These are phyloP conservation scores for Incumbomyces lentus DNA, from an alignment of 2,329 filamentous ascomycete species.

Conservation along the genomic window DNA sequence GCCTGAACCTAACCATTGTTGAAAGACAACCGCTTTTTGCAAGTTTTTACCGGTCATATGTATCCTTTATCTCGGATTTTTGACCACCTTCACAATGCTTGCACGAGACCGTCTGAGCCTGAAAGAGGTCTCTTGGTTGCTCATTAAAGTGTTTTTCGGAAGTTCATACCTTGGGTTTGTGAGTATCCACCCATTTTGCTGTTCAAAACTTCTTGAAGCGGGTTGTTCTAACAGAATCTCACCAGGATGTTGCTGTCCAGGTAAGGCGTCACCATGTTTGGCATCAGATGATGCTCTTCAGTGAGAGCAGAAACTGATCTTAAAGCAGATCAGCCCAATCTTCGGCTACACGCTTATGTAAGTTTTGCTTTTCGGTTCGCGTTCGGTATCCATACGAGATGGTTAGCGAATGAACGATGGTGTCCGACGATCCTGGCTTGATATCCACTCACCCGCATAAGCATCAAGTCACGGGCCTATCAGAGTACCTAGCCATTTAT, in stretches of 20 bases:
- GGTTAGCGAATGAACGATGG: too few species aligned
- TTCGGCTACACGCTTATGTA: constrained; percentile 22
- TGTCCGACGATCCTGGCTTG: neutral
- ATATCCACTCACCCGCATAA: constrained; percentile 1
- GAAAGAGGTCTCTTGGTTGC: constrained; percentile 48
- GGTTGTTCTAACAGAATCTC: neutral
- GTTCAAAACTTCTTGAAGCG: neutral
- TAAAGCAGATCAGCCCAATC: constrained; percentile 18
- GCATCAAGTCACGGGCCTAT: neutral
- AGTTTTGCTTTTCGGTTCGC: constrained; percentile 5
- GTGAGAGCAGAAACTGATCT: neutral
- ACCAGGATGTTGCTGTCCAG: constrained; percentile 10
- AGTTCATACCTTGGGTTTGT: constrained; percentile 49
- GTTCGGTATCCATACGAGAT: too few species aligned
- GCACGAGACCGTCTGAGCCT: constrained; percentile 47
- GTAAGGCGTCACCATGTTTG: constrained; percentile 29
- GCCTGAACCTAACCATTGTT: constrained; percentile 5
- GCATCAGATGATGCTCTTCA: constrained; percentile 9
- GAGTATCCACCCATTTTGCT: neutral
- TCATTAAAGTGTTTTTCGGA: constrained; percentile 53
- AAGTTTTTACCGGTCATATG: constrained; percentile 71
- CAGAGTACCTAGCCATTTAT: too few species aligned
- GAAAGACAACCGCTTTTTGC: constrained; percentile 69
- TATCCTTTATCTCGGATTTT: constrained; percentile 73
- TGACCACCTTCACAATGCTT: constrained; percentile 63